These are phyloP conservation scores for Trichoderma erinaceum DNA, from an alignment of 495 filamentous ascomycete genomes.

Conservation along the genomic window DNA sequence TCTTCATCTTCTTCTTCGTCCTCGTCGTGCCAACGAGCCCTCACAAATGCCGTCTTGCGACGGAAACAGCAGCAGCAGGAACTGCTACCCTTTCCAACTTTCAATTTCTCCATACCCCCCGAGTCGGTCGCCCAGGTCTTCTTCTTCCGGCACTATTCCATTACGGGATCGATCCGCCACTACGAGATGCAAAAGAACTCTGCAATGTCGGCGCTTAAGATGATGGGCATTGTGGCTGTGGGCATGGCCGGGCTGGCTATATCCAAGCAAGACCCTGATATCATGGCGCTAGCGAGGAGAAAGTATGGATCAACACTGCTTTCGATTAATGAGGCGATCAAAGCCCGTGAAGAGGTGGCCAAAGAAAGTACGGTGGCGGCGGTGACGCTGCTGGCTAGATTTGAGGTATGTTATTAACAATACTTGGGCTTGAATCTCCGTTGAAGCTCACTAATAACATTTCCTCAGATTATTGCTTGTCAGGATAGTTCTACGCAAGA, in stretches of 20 bases:
- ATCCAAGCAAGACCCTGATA: neutral
- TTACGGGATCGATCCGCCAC: neutral
- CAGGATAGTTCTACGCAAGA: neutral
- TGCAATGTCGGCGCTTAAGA: neutral
- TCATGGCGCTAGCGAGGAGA: neutral
- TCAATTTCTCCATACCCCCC: neutral
- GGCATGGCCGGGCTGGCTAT: neutral
- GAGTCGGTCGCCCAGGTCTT: conserved; percentile 2
- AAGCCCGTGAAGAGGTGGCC: neutral
- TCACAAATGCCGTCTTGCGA: neutral
- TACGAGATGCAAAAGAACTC: neutral
- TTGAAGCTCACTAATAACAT: neutral
- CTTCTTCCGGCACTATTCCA: neutral
- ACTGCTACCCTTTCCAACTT: neutral
- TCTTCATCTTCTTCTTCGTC: neutral
- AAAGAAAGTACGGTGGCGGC: neutral
- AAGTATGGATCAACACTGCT: neutral
- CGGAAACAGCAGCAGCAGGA: neutral
- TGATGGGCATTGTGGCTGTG: neutral
- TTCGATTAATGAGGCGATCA: neutral
- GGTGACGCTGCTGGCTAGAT: neutral
- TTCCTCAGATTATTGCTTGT: conserved; percentile 2
- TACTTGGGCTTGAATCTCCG: neutral
- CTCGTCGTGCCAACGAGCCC: neutral
- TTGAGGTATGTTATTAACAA: neutral